These are phyloP conservation scores for Gymnopus androsaceus DNA, from an alignment of 1,284 basidiomycete genomes.

Conservation along the genomic window DNA sequence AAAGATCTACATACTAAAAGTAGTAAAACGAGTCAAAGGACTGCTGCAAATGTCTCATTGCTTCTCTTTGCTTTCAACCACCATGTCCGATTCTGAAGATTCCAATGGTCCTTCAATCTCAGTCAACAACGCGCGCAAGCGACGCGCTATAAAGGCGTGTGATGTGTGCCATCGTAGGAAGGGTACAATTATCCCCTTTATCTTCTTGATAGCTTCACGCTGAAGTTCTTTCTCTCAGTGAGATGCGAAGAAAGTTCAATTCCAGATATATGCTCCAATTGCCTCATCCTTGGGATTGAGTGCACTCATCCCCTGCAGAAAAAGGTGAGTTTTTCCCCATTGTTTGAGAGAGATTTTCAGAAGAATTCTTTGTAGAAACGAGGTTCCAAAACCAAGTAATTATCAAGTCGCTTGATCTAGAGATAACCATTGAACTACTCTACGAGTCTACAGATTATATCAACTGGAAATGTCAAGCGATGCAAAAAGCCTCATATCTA, in stretches of 20 bases:
- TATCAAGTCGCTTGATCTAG: neutral
- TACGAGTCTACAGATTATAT: neutral
- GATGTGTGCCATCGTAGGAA: neutral
- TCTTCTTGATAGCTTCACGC: no score
- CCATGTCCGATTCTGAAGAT: slow-evolving; percentile 2
- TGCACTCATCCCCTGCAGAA: slow-evolving; percentile 1
- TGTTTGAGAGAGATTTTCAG: neutral
- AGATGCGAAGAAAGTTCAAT: neutral
- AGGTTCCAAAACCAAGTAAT: neutral
- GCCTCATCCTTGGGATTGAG: slow-evolving; percentile 3
- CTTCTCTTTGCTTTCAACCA: neutral
- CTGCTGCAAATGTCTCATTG: no score
- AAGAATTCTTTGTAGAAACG: neutral
- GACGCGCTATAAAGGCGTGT: neutral
- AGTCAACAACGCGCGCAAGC: no score
- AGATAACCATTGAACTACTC: neutral
- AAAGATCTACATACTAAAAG: no score
- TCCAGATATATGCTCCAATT: slow-evolving; percentile 3
- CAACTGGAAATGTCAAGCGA: no score
- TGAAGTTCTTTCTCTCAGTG: no score
- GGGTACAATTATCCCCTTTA: neutral
- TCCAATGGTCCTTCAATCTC: neutral
- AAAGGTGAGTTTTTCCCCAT: neutral
- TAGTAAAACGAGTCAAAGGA: no score
- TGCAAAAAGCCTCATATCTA: neutral